phyloP scores from a whole-genome alignment of 2,329 filamentous ascomycete genomes.

The Colletotrichum spaethianum region DNA sequence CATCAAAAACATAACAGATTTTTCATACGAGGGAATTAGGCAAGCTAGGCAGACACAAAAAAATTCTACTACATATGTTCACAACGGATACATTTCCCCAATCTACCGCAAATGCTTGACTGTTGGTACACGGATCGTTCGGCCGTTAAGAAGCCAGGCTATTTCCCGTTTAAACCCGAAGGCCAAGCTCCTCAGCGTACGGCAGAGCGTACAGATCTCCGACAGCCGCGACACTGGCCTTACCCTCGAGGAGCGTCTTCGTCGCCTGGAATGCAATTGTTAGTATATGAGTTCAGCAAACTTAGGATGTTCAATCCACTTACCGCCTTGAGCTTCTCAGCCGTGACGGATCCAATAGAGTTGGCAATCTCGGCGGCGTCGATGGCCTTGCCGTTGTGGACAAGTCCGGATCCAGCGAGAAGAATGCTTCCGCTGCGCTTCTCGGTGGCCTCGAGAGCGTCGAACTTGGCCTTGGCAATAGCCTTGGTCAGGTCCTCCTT shows the following conservation, averaged over 20 bases:
- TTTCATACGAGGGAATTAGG: conserved; percentile 31
- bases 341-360: conserved; percentile 84
- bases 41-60: conserved; percentile 41
- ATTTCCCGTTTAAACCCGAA: conserved; percentile 82
- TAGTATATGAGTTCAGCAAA: conserved; percentile 44
- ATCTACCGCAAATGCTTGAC: conserved; percentile 51
- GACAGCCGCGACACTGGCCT: conserved; percentile 89
- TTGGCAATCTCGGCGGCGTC: conserved; percentile 86
- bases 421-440: conserved; percentile 83
- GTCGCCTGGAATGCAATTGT: conserved; percentile 74
- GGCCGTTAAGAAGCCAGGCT: conserved; percentile 45
- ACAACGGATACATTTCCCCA: conserved; percentile 59
- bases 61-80: conserved; percentile 63
- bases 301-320: conserved; percentile 53
- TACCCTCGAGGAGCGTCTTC: conserved; percentile 88
- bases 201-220: conserved; percentile 94
- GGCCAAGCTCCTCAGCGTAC: conserved; percentile 92
- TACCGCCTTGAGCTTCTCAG: conserved; percentile 89
- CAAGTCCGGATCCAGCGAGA: conserved; percentile 85
- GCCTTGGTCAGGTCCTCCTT: conserved; percentile 94
- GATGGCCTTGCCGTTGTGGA: conserved; percentile 86
- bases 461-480: conserved; percentile 92
- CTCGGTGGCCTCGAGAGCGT: conserved; percentile 86
- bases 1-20: conserved; percentile 1
- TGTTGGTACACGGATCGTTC: conserved; percentile 58